phyloP scores from a whole-genome alignment of 306 rosid species.

The Senna tora region DNA sequence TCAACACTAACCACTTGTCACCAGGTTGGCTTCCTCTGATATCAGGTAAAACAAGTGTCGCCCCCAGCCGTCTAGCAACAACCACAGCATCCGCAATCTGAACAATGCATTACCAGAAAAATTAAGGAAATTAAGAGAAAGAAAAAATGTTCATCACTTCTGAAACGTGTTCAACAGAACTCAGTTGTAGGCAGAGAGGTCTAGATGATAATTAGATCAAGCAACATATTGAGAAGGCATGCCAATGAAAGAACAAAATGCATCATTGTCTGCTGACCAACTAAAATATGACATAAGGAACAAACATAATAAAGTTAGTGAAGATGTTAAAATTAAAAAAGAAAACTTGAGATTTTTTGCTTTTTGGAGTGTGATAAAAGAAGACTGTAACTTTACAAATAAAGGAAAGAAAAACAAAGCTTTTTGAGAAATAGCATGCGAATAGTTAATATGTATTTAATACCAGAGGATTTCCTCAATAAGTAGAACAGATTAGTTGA shows the following conservation, averaged over 20 bases:
- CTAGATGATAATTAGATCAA: not conserved
- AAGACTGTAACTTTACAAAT: not conserved
- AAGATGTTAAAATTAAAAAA: constrained; percentile 10
- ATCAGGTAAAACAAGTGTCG: constrained; percentile 92
- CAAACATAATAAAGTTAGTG: not conserved
- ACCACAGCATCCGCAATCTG: constrained; percentile 90
- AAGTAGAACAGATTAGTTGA: constrained; percentile 27
- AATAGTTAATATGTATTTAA: constrained; percentile 1
- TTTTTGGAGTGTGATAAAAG: not conserved
- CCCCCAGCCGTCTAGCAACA: constrained; percentile 91
- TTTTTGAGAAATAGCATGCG: constrained; percentile 5
- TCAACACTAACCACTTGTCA: constrained; percentile 76
- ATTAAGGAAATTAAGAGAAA: constrained; percentile 14
- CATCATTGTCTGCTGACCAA: not conserved
- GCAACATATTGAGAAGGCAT: not conserved
- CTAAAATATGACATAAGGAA: not conserved
- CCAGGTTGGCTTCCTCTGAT: constrained; percentile 95
- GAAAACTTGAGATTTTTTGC: not conserved
- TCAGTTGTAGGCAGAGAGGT: constrained; percentile 7
- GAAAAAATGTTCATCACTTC: not conserved
- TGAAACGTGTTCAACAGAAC: not conserved
- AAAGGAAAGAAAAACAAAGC: constrained; percentile 10
- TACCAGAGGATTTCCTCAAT: constrained; percentile 23
- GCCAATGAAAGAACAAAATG: not conserved
- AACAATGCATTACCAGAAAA: constrained; percentile 34